phyloP scores from a whole-genome alignment of 257 asterid species.

The Solanum tarapatanum region DNA sequence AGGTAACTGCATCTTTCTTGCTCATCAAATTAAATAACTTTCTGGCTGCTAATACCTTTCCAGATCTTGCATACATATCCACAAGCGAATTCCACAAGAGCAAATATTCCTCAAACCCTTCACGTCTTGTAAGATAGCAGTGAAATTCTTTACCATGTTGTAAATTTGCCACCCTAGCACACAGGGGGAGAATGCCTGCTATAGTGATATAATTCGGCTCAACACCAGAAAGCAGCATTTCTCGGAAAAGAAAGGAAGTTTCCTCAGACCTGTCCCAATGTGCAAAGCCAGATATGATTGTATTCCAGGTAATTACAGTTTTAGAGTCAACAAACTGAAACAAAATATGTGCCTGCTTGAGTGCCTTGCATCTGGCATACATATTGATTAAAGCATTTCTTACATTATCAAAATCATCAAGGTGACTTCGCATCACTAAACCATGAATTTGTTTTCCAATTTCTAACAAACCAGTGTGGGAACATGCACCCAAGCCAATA shows the following conservation, averaged over 20 bases:
- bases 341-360: conserved; percentile 40
- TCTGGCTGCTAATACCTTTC: conserved; percentile 56
- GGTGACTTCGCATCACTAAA: conserved; percentile 48
- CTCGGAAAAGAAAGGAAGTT: conserved; percentile 54
- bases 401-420: conserved; percentile 34
- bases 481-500: conserved; percentile 67
- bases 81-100: conserved; percentile 68
- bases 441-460: conserved; percentile 71
- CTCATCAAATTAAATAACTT: conserved; percentile 51
- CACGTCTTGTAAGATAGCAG: conserved; percentile 44
- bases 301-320: conserved; percentile 61
- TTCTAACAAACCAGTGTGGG: conserved; percentile 43
- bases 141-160: conserved; percentile 79
- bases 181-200: conserved; percentile 70
- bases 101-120: conserved; percentile 34
- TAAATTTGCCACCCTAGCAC: conserved; percentile 72
- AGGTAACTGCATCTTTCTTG: conserved; percentile 59
- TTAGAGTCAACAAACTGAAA: conserved; percentile 37
- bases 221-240: conserved; percentile 35
- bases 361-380: conserved; percentile 70
- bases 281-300: conserved; percentile 67
- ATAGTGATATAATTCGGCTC: conserved; percentile 70
- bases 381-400: conserved; percentile 54
- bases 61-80: conserved; percentile 78
- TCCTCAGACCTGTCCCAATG: conserved; percentile 51